Evolutionary conservation across 2,329 filamentous ascomycete species (phyloP), one percentile per base, ranked within the genome.

Genomic region (Fusarium oligoseptatum): DNA sequence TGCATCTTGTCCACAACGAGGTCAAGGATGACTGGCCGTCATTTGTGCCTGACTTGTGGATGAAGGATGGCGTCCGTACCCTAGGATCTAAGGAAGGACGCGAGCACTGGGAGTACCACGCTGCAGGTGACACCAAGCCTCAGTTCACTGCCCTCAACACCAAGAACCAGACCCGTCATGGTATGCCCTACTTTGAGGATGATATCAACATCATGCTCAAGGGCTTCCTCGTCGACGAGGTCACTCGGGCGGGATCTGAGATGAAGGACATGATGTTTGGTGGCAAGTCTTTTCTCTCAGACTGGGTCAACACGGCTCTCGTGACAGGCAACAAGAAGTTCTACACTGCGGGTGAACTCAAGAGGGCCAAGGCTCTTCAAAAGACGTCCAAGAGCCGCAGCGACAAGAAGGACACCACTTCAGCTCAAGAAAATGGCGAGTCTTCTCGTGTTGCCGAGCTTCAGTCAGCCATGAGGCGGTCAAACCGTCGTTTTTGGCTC

Each of bases 181-280:
- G 62, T 15, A 64, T 57, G 62, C 62, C 62, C 15, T 64, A 58
- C 36, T 64, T 64, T 27, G 62, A 64, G 37, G 50, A 64, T 15
- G 50, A 64, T n/a, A 39, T 64, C 32, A 27, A 64, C 50, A 64
- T 64, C 62, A 64, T 64, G 62, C 62, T 64, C 50, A 64, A 64
- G 50, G 62, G 62, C 6, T n/a, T 64, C 37, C 24, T 64, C n/a
- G 62, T 64, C 27, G 62, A 64, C n/a, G 62, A 64, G 37, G 37
- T 64, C 11, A 45, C 62, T 20, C 62, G 50, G 2, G 62, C 43
- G 5, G 50, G 62, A 17, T 57, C 62, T 17, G 62, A 64, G 48
- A 64, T 64, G 62, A 37, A 64, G 34, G 50, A 57, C 36, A 58
- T 64, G 62, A 64, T 64, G 62, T 57, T 57, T 36, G 50, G 62